Evolutionary conservation across 73 alveolate genomes (phyloP).

Genomic region (Tetrahymena thermophila): DNA sequence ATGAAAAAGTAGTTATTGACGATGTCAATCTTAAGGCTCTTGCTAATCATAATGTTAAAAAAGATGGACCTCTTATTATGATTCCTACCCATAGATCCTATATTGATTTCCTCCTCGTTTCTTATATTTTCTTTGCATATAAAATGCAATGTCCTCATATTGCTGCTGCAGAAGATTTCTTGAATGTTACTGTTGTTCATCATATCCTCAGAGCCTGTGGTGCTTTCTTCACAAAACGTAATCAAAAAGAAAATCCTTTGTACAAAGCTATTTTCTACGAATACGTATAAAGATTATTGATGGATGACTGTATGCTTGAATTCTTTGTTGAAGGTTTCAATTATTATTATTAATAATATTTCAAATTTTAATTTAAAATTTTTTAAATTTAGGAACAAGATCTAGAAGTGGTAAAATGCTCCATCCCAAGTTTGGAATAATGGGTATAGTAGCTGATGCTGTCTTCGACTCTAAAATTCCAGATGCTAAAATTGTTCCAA

Average conservation of each 20-base stretch:
- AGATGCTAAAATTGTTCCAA: constrained; percentile 75
- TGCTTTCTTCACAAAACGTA: constrained; percentile 80
- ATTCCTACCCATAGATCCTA: constrained; percentile 90
- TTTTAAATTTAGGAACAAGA: constrained; percentile 57
- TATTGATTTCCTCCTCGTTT: constrained; percentile 74
- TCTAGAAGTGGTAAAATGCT: constrained; percentile 74
- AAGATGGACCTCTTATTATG: constrained; percentile 61
- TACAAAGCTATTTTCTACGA: constrained; percentile 76
- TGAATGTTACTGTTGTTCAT: constrained; percentile 61
- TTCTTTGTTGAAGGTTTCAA: constrained; percentile 70
- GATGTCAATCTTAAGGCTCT: constrained; percentile 41
- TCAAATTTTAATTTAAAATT: background rate
- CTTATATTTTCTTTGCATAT: constrained; percentile 70
- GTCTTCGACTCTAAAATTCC: constrained; percentile 54
- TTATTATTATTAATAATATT: background rate
- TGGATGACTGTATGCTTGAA: constrained; percentile 60
- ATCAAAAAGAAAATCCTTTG: constrained; percentile 61
- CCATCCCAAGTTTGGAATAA: constrained; percentile 69
- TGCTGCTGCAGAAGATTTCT: constrained; percentile 89
- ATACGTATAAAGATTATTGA: constrained; percentile 56
- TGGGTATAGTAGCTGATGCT: constrained; percentile 56
- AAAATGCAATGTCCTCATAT: constrained; percentile 77
- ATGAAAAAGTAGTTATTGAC: constrained; percentile 70
- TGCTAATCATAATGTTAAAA: constrained; percentile 32
- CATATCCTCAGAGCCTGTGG: constrained; percentile 71